A percentile compares a stretch with the other conserved stretches of the same genome.
Evolutionary conservation across 2,329 filamentous ascomycete species (phyloP).

Genomic region (Diplodia intermedia): DNA sequence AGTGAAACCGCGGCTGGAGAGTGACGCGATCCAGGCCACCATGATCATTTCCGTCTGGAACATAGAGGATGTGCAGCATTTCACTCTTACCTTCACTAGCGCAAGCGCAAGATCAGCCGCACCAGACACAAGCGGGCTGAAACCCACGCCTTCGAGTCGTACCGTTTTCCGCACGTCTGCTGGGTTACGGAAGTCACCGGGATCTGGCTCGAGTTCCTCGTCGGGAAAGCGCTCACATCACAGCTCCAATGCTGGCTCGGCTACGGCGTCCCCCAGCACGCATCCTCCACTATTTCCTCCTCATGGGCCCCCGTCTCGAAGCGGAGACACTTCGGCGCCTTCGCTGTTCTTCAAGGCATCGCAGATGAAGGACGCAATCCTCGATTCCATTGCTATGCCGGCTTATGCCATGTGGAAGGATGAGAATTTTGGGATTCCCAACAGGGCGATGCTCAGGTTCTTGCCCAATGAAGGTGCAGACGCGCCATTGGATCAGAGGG

Average conservation of each 20-base stretch:
- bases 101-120: slow-evolving; percentile 41
- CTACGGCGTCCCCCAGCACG: slow-evolving; percentile 60
- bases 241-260: slow-evolving; percentile 47
- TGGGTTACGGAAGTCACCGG: slow-evolving; percentile 46
- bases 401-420: slow-evolving; percentile 84
- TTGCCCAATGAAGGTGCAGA: slow-evolving; percentile 49
- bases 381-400: slow-evolving; percentile 77
- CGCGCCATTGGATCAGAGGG: slow-evolving; percentile 47
- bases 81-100: slow-evolving; percentile 76
- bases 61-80: slow-evolving; percentile 72
- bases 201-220: slow-evolving; percentile 50
- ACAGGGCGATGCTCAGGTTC: slow-evolving; percentile 64
- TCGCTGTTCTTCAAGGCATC: slow-evolving; percentile 76
- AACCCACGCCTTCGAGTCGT: slow-evolving; percentile 41
- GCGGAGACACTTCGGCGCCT: slow-evolving; percentile 63
- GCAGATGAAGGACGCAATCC: slow-evolving; percentile 76
- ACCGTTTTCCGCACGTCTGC: slow-evolving; percentile 53
- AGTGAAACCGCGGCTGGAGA: slow-evolving; percentile 23
- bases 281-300: slow-evolving; percentile 70
- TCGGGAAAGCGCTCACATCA: slow-evolving; percentile 42
- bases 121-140: not conserved
- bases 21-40: slow-evolving; percentile 64
- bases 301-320: slow-evolving; percentile 67
- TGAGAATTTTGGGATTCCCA: slow-evolving; percentile 74
- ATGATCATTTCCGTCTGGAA: slow-evolving; percentile 81